Evolutionary conservation across 1,284 basidiomycete species (phyloP).

Genomic region (Mycena citricolor): DNA sequence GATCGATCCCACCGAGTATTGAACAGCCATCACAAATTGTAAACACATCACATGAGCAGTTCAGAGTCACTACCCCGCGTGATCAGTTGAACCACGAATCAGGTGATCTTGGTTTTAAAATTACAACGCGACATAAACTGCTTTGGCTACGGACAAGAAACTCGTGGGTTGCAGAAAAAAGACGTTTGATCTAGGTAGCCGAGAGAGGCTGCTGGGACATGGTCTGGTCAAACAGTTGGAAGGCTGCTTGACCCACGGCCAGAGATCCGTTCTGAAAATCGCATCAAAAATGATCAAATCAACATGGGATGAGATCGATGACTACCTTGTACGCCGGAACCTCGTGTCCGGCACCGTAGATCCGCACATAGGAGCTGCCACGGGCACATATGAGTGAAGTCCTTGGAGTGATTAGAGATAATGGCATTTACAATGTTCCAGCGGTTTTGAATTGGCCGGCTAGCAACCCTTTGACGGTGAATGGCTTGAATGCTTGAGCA

Average conservation of each 20-base stretch:
- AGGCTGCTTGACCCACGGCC: constrained; percentile 33
- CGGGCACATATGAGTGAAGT: background rate
- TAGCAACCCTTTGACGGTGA: constrained; percentile 48
- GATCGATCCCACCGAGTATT: no score
- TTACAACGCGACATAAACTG: no score
- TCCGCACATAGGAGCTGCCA: constrained; percentile 46
- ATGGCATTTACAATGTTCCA: constrained; percentile 42
- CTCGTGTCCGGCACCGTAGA: constrained; percentile 54
- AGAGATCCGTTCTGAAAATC: constrained; percentile 33
- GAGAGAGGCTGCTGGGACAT: constrained; percentile 26
- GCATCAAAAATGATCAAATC: constrained; percentile 44
- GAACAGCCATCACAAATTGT: no score
- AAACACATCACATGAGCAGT: no score
- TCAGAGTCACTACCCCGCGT: no score
- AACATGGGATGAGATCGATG: background rate
- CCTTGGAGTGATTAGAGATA: background rate
- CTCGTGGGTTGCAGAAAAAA: no score
- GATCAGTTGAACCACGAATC: no score
- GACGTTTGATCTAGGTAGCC: no score
- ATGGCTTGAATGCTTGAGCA: constrained; percentile 45
- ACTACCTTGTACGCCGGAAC: constrained; percentile 47
- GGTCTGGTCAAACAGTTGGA: constrained; percentile 41
- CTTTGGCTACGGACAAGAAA: no score
- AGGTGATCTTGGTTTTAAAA: no score
- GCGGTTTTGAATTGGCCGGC: constrained; percentile 61